phyloP scores from a whole-genome alignment of 306 rosid genomes.

The Rosa chinensis region DNA sequence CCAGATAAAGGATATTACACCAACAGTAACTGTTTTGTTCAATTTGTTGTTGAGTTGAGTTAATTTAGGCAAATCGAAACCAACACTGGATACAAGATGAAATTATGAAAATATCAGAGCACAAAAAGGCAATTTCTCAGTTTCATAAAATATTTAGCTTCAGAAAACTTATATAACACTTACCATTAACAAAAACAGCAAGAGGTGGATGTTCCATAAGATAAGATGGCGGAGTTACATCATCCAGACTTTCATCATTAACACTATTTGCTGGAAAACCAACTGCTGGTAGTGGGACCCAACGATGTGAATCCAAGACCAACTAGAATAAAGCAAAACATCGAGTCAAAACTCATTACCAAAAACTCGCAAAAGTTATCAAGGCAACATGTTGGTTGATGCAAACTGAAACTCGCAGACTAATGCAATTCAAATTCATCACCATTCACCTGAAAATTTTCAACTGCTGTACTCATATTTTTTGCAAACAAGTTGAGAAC shows the following conservation, averaged over 20 bases:
- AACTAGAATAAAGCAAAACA: conserved; percentile 43
- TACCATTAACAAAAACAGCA: conserved; percentile 97
- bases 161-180: conserved; percentile 28
- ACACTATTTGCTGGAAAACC: conserved; percentile 62
- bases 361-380: not conserved
- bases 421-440: conserved; percentile 23
- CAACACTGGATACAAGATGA: not conserved
- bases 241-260: conserved; percentile 82
- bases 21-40: not conserved
- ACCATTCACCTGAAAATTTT: conserved; percentile 85
- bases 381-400: conserved; percentile 14
- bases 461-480: conserved; percentile 88
- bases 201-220: conserved; percentile 99
- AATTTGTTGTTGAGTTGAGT: not conserved
- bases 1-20: not conserved
- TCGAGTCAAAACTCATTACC: conserved; percentile 24
- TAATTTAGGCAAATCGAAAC: not conserved
- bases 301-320: conserved; percentile 98
- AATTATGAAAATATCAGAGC: not conserved
- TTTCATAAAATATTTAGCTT: conserved; percentile 8
- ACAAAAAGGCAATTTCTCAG: not conserved
- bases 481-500: conserved; percentile 88
- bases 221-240: conserved; percentile 83
- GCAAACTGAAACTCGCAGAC: conserved; percentile 15
- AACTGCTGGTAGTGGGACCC: conserved; percentile 95